Base-by-base conservation (phyloP, 768 basidiomycete species). In the Kwoniella dejecticola region DNA sequence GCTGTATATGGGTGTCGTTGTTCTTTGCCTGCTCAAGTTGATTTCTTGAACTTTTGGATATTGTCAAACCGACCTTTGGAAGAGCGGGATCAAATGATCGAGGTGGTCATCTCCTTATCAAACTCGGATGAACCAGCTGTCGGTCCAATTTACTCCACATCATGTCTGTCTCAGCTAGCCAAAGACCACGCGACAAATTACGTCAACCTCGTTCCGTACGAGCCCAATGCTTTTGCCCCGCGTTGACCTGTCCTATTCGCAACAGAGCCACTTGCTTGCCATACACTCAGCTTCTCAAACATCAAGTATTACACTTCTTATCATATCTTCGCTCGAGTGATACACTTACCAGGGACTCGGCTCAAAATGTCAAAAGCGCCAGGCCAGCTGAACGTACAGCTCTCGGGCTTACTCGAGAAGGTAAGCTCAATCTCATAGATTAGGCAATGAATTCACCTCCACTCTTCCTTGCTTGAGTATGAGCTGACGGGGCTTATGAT, bases 291-390 rank as follows among this genome's bases (percentile, higher is more conserved):
- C n/a, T n/a, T n/a, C 36, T 38, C 36, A 38, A 38, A 38, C 36
- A 8, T 38, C 17, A 17, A 38, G n/a, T n/a, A 38, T 38, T 38
- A 38, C 36, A 38, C 19, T n/a, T n/a, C 41, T 8, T 42, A 42
- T 29, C 19, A 27, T 85, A 83, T 4, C 88, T 92, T 75, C 83
- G n/a, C n/a, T n/a, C n/a, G n/a, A n/a, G n/a, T n/a, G n/a, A n/a
- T n/a, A n/a, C n/a, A n/a, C n/a, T n/a, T n/a, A n/a, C n/a, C n/a
- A n/a, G n/a, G n/a, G n/a, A n/a, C n/a, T n/a, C n/a, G n/a, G n/a
- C n/a, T n/a, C 17, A 21, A 7, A 40, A 3, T 36, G 13, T 55
- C 4, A n/a, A 38, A 15, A 60, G n/a, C 44, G 4, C 19, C 53
- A 31, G 33, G 21, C 1, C 30, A 47, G 29, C 36, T 60, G 23